Percentiles rank a stretch among this genome's conserved stretches.
Evolutionary conservation across 177 flowering plant species (phyloP).

Genomic region (Vitis hybrid): DNA sequence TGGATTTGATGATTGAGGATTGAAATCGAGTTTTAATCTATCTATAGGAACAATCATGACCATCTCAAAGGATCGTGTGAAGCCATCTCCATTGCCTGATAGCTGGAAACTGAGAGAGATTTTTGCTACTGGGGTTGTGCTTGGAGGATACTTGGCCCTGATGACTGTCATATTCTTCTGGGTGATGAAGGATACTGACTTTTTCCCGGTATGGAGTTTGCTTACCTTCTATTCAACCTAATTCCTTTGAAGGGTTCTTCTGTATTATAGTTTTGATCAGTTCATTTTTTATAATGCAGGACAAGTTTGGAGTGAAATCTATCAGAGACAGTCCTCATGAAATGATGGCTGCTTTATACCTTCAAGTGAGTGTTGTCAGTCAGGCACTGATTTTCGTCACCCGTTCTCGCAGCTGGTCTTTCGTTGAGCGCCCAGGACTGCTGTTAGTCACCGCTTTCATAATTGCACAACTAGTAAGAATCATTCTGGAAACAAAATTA

Average conservation of each 20-base stretch:
- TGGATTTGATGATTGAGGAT: neutral
- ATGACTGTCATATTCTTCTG: slow-evolving; percentile 79
- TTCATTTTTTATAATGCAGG: slow-evolving; percentile 27
- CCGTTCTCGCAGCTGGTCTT: slow-evolving; percentile 66
- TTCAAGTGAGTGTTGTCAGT: slow-evolving; percentile 72
- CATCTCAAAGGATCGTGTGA: slow-evolving; percentile 73
- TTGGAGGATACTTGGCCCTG: slow-evolving; percentile 70
- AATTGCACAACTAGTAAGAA: slow-evolving; percentile 56
- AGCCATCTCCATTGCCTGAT: slow-evolving; percentile 74
- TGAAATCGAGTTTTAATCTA: neutral
- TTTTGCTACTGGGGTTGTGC: slow-evolving; percentile 69
- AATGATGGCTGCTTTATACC: slow-evolving; percentile 63
- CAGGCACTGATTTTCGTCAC: slow-evolving; percentile 70
- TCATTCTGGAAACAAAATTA: too few species aligned
- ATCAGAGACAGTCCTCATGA: slow-evolving; percentile 32
- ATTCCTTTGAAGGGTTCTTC: neutral
- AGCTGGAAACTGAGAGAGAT: slow-evolving; percentile 76
- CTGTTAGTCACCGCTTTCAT: slow-evolving; percentile 44
- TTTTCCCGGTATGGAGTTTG: slow-evolving; percentile 48
- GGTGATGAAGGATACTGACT: slow-evolving; percentile 53
- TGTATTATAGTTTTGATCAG: neutral
- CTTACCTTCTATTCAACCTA: neutral
- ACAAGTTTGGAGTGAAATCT: slow-evolving; percentile 46
- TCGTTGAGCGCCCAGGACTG: slow-evolving; percentile 57
- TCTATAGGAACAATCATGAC: slow-evolving; percentile 72